Evolutionary conservation across 31 red algal genomes (phyloP).

Genomic region (Bonnemaisonia californica): DNA sequence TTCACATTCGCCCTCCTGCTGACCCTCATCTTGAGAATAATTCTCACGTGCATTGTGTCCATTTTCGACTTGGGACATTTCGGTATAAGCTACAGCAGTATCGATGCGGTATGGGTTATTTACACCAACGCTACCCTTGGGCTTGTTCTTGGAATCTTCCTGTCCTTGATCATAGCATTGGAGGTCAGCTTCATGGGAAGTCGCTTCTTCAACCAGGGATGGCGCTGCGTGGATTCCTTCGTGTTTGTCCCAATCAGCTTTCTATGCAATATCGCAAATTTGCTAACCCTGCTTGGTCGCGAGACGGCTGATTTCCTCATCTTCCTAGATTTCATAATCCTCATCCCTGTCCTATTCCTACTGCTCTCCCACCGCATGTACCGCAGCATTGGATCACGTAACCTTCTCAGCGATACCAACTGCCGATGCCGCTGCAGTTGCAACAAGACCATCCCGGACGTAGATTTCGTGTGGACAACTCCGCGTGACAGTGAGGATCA

Average conservation of each 20-base stretch:
- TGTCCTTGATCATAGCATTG: conserved; percentile 2
- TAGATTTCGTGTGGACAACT: conserved; percentile 85
- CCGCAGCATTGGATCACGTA: conserved; percentile 2
- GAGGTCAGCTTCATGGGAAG: conserved; percentile 19
- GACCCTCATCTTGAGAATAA: background rate
- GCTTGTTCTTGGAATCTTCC: background rate
- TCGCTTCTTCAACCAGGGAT: conserved; percentile 11
- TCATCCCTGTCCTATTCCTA: background rate
- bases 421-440: conserved; percentile 2
- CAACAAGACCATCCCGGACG: conserved; percentile 37
- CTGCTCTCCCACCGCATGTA: conserved; percentile 9
- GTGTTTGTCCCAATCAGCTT: conserved; percentile 30
- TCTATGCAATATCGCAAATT: background rate
- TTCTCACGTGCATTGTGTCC: background rate
- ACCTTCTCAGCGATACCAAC: background rate
- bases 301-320: background rate
- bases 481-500: conserved; percentile 52
- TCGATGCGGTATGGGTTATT: background rate
- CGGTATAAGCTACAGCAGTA: background rate
- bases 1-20: background rate
- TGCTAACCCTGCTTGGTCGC: background rate
- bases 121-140: background rate
- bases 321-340: background rate
- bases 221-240: conserved; percentile 31
- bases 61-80: background rate